Conservation (phyloP, 108 stramenopile genomes). For the Skeletonema tropicum region DNA sequence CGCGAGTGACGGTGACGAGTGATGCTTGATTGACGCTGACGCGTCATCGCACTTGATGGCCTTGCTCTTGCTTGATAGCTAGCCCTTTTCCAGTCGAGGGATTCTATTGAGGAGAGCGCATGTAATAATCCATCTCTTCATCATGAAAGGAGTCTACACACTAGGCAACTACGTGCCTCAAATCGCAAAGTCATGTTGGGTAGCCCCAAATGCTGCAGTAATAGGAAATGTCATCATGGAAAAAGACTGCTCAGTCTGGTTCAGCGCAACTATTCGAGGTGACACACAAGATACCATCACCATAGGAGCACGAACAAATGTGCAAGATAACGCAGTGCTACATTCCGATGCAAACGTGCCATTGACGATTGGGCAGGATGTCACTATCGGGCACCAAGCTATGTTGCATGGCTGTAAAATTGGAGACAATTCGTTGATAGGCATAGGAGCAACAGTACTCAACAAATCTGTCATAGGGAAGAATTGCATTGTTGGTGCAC, state of each 20-base stretch:
- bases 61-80: too few relatives aligned
- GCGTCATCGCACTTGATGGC: too few relatives aligned
- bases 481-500: conserved; percentile 53
- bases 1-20: too few relatives aligned
- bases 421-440: conserved; percentile 50
- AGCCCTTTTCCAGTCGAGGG: too few relatives aligned
- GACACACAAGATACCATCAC: conserved; percentile 51
- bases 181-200: conserved; percentile 45
- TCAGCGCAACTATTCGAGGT: conserved; percentile 52
- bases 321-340: conserved; percentile 57
- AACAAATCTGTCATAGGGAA: conserved; percentile 50
- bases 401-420: conserved; percentile 55
- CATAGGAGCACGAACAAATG: conserved; percentile 51
- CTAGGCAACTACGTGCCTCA: conserved; percentile 40
- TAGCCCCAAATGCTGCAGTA: conserved; percentile 63
- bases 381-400: conserved; percentile 60
- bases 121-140: not conserved
- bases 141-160: conserved; percentile 46
- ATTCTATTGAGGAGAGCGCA: too few relatives aligned
- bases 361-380: conserved; percentile 44
- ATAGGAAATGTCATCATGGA: conserved; percentile 52
- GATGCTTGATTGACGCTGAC: too few relatives aligned
- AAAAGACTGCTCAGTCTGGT: conserved; percentile 57
- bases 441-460: conserved; percentile 53
- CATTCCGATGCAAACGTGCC: conserved; percentile 49